phyloP scores from a whole-genome alignment of 306 rosid species.

The Corylus heterophylla region DNA sequence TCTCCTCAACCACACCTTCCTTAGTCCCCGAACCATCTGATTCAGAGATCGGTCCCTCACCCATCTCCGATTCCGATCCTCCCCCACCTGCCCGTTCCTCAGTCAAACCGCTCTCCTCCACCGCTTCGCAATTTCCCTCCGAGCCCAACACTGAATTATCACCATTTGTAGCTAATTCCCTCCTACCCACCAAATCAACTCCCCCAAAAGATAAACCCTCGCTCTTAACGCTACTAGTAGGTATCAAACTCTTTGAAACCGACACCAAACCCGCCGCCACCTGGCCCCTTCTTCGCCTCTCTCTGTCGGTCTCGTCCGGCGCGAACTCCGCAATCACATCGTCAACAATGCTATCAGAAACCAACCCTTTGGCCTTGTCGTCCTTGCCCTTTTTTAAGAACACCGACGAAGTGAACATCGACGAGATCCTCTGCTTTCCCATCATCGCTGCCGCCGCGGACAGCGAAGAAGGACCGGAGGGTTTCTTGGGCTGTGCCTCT shows the following conservation, averaged over 20 bases:
- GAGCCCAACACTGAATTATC: slow-evolving; percentile 28
- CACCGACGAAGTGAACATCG: slow-evolving; percentile 80
- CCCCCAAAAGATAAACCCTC: slow-evolving; percentile 24
- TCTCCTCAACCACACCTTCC: slow-evolving; percentile 39
- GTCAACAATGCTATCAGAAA: slow-evolving; percentile 67
- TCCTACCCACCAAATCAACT: slow-evolving; percentile 23
- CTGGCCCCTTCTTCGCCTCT: slow-evolving; percentile 57
- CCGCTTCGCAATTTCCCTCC: slow-evolving; percentile 27
- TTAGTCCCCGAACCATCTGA: slow-evolving; percentile 18
- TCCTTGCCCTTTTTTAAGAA: slow-evolving; percentile 71
- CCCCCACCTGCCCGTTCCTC: slow-evolving; percentile 26
- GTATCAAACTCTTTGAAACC: slow-evolving; percentile 15
- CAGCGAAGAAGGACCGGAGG: slow-evolving; percentile 51
- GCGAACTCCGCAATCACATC: slow-evolving; percentile 88
- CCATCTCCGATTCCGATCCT: slow-evolving; percentile 25
- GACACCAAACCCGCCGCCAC: not conserved
- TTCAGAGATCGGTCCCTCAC: slow-evolving; percentile 18
- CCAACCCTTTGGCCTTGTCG: slow-evolving; percentile 49
- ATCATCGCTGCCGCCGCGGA: slow-evolving; percentile 90
- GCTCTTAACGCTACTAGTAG: slow-evolving; percentile 18
- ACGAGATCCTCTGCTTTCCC: slow-evolving; percentile 76
- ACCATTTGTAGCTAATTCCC: slow-evolving; percentile 21
- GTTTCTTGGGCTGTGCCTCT: slow-evolving; percentile 55
- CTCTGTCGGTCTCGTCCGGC: slow-evolving; percentile 75
- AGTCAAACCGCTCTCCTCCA: slow-evolving; percentile 16